Conservation (phyloP, 257 asterid genomes). For the Lithospermum erythrorhizon region DNA sequence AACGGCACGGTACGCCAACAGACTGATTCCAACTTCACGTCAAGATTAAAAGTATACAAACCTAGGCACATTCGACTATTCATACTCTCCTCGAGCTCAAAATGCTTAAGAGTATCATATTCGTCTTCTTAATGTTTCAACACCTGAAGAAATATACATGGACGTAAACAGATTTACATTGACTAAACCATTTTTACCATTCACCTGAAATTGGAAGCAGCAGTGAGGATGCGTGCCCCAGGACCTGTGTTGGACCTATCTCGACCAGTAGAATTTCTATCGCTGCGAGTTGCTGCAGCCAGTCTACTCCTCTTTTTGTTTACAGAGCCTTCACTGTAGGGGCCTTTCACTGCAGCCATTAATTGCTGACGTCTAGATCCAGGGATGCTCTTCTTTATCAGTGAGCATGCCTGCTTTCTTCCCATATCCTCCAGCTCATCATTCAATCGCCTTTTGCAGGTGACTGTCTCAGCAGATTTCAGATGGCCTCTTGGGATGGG, state of each 20-base stretch:
- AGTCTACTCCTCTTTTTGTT: conserved; percentile 35
- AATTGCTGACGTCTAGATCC: conserved; percentile 51
- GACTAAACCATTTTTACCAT: background rate
- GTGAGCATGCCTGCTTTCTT: conserved; percentile 37
- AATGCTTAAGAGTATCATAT: background rate
- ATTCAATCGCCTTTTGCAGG: conserved; percentile 60
- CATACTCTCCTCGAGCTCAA: background rate
- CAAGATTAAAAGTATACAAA: background rate
- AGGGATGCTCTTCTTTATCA: conserved; percentile 33
- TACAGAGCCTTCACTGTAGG: conserved; percentile 27
- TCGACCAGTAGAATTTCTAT: conserved; percentile 11
- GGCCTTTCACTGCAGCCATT: conserved; percentile 37
- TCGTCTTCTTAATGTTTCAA: conserved; percentile 1
- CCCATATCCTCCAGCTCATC: conserved; percentile 38
- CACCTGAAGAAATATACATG: background rate
- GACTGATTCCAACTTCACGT: background rate
- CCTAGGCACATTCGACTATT: background rate
- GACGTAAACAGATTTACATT: conserved; percentile 3
- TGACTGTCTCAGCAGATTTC: conserved; percentile 15
- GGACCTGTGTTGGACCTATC: conserved; percentile 17
- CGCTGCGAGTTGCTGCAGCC: conserved; percentile 17
- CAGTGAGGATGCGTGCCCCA: conserved; percentile 16
- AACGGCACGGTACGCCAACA: background rate
- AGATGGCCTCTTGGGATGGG: conserved; percentile 28
- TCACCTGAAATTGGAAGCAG: conserved; percentile 26